Percentiles rank a stretch among this genome's conserved stretches.
Evolutionary conservation across 306 rosid species (phyloP).

Genomic region (Pyrus communis): DNA sequence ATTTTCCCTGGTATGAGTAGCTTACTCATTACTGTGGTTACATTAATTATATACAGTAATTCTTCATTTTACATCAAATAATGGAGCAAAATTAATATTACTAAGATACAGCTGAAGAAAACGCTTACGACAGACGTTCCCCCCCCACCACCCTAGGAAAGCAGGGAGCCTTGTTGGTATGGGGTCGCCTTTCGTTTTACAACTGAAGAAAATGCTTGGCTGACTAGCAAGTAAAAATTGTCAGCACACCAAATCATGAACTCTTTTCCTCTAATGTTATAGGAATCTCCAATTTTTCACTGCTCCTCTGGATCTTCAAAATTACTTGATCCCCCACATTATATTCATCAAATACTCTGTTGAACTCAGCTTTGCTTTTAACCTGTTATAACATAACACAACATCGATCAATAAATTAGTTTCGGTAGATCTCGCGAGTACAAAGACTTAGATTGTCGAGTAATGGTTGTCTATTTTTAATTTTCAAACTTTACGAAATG

Average conservation of each 20-base stretch:
- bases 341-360: conserved; percentile 68
- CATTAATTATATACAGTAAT: neutral
- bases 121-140: neutral
- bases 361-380: conserved; percentile 71
- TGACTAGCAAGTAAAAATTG: neutral
- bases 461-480: too few relatives aligned
- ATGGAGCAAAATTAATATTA: neutral
- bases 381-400: conserved; percentile 37
- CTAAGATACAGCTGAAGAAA: neutral
- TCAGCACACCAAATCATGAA: conserved; percentile 17
- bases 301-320: conserved; percentile 57
- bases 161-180: accelerated
- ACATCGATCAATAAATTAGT: neutral
- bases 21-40: too few relatives aligned
- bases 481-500: too few relatives aligned
- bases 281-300: conserved; percentile 60
- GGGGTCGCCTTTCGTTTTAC: neutral
- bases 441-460: too few relatives aligned
- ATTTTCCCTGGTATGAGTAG: neutral
- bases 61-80: neutral
- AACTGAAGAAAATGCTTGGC: neutral
- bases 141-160: too few relatives aligned
- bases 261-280: conserved; percentile 62
- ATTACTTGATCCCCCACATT: conserved; percentile 61
- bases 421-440: too few relatives aligned